Conservation (phyloP, 495 filamentous ascomycete species). For the Aspergillus campestris region DNA sequence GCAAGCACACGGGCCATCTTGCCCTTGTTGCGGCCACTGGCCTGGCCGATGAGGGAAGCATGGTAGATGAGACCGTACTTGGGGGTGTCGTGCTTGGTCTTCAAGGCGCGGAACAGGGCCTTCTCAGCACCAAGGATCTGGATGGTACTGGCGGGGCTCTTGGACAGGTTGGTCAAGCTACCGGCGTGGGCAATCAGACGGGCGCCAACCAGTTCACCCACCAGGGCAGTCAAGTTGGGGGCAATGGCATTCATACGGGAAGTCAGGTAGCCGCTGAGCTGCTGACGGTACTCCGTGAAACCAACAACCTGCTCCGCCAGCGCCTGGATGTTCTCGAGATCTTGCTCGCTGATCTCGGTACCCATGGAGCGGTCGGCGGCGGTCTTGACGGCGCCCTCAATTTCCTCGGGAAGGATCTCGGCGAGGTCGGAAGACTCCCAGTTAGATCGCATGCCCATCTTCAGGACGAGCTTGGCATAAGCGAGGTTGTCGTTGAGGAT, state of each 20-base stretch:
- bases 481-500: constrained; percentile 98
- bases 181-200: constrained; percentile 93
- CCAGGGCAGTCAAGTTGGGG: constrained; percentile 87
- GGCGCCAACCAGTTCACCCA: constrained; percentile 91
- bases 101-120: constrained; percentile 93
- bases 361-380: constrained; percentile 97
- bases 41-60: constrained; percentile 91
- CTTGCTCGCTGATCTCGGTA: constrained; percentile 84
- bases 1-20: constrained; percentile 97
- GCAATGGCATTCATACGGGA: constrained; percentile 96
- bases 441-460: constrained; percentile 79
- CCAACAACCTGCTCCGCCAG: constrained; percentile 89
- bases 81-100: constrained; percentile 98
- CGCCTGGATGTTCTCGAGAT: constrained; percentile 81
- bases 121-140: constrained; percentile 99
- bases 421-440: constrained; percentile 69
- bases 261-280: constrained; percentile 81
- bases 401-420: constrained; percentile 92
- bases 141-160: constrained; percentile 90
- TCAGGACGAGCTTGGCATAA: constrained; percentile 76
- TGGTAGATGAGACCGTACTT: constrained; percentile 99
- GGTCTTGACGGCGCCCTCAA: constrained; percentile 83
- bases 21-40: constrained; percentile 95
- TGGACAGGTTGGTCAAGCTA: constrained; percentile 90
- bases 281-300: constrained; percentile 80